Evolutionary conservation across 2,329 filamentous ascomycete species (phyloP).

Genomic region (Diplodia seriata): DNA sequence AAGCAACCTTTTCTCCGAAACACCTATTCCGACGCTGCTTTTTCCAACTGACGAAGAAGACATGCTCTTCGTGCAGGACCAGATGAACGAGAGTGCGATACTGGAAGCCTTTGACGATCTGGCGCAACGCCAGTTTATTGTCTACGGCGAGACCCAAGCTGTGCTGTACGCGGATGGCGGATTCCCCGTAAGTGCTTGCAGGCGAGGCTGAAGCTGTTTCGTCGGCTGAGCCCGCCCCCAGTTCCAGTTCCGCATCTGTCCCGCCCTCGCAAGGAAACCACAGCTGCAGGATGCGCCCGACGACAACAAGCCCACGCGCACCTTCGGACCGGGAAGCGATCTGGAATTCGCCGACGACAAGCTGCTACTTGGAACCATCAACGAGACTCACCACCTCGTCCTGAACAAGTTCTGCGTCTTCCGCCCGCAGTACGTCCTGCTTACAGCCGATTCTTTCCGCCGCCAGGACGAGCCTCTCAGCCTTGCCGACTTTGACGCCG

Average conservation of each 20-base stretch:
- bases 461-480: constrained; percentile 56
- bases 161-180: not conserved
- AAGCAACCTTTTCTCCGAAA: not conserved
- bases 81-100: not conserved
- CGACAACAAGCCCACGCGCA: constrained; percentile 36
- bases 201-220: not conserved
- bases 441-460: constrained; percentile 56
- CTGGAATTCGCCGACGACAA: constrained; percentile 54
- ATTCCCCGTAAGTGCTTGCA: not conserved
- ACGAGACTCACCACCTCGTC: constrained; percentile 54
- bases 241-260: constrained; percentile 46
- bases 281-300: constrained; percentile 38
- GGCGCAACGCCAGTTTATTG: not conserved
- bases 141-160: not conserved
- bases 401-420: constrained; percentile 60
- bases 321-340: constrained; percentile 46
- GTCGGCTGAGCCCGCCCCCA: constrained; percentile 25
- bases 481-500: constrained; percentile 51
- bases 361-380: constrained; percentile 52
- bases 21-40: not conserved
- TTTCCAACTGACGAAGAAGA: not conserved
- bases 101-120: constrained; percentile 5
- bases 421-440: constrained; percentile 56
- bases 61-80: not conserved
- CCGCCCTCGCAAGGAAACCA: constrained; percentile 43